Evolutionary conservation across 192 early-diverging fungal genomes (phyloP).

Genomic region (Backusella liffmaniae): DNA sequence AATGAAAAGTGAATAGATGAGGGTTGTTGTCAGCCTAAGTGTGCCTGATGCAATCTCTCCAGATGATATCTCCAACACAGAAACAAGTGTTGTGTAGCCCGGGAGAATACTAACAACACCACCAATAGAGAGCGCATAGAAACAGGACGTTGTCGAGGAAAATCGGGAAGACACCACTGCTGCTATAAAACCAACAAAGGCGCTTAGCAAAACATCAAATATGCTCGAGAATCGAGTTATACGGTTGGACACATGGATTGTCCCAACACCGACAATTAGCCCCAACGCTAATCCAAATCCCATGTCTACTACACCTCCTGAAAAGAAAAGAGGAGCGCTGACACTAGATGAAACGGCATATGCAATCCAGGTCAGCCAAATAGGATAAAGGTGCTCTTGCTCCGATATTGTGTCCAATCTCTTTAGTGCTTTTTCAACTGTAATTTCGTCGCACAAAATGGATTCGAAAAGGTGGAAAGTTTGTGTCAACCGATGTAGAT

Average conservation of each 20-base stretch:
- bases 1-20: slow-evolving; percentile 20
- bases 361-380: slow-evolving; percentile 15
- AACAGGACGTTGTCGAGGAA: not conserved
- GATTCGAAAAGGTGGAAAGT: slow-evolving; percentile 21
- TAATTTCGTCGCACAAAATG: slow-evolving; percentile 17
- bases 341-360: slow-evolving; percentile 15
- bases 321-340: slow-evolving; percentile 18
- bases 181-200: slow-evolving; percentile 16
- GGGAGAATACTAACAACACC: slow-evolving; percentile 21
- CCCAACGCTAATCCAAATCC: slow-evolving; percentile 8
- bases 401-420: not conserved
- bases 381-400: slow-evolving; percentile 3
- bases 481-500: slow-evolving; percentile 11
- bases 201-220: slow-evolving; percentile 20
- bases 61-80: slow-evolving; percentile 13
- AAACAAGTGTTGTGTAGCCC: slow-evolving; percentile 17
- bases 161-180: slow-evolving; percentile 1
- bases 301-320: slow-evolving; percentile 13
- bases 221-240: slow-evolving; percentile 19
- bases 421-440: slow-evolving; percentile 5
- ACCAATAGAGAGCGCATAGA: slow-evolving; percentile 24
- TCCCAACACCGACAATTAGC: slow-evolving; percentile 3
- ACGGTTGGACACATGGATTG: not conserved
- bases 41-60: slow-evolving; percentile 17
- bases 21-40: slow-evolving; percentile 14